phyloP scores from a whole-genome alignment of 1,139 yeast genomes.

The Blastobotrys buckinghamii region DNA sequence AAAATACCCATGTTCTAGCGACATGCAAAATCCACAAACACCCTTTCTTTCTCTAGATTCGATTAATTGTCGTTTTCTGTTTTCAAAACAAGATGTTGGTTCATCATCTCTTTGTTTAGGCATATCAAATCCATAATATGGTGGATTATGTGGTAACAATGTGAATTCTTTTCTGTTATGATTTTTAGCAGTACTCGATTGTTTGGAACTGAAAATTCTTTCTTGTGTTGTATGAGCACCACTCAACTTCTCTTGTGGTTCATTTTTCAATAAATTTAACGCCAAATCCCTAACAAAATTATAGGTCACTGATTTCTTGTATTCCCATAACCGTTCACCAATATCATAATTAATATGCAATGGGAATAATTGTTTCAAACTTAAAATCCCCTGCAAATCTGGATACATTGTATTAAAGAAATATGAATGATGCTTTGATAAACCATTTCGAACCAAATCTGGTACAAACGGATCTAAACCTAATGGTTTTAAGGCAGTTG shows the following conservation, averaged over 20 bases:
- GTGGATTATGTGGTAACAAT: conserved; percentile 8
- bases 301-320: conserved; percentile 4
- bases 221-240: background rate
- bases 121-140: conserved; percentile 3
- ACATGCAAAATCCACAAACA: conserved; percentile 3
- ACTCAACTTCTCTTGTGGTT: conserved; percentile 5
- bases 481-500: background rate
- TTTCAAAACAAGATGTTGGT: conserved; percentile 3
- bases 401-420: conserved; percentile 2
- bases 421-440: conserved; percentile 1
- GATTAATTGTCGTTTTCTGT: conserved; percentile 8
- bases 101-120: conserved; percentile 1
- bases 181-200: background rate
- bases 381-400: background rate
- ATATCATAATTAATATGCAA: background rate
- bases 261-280: conserved; percentile 6
- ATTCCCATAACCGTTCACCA: conserved; percentile 5
- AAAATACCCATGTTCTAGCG: background rate
- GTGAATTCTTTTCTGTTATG: conserved; percentile 1
- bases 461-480: conserved; percentile 1
- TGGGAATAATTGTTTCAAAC: conserved; percentile 2
- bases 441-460: background rate
- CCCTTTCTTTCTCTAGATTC: conserved; percentile 8
- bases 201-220: background rate
- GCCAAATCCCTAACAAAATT: conserved; percentile 9